These are phyloP conservation scores for Silene vulgaris DNA, from an alignment of 179 eudicot genomes.

Conservation along the genomic window DNA sequence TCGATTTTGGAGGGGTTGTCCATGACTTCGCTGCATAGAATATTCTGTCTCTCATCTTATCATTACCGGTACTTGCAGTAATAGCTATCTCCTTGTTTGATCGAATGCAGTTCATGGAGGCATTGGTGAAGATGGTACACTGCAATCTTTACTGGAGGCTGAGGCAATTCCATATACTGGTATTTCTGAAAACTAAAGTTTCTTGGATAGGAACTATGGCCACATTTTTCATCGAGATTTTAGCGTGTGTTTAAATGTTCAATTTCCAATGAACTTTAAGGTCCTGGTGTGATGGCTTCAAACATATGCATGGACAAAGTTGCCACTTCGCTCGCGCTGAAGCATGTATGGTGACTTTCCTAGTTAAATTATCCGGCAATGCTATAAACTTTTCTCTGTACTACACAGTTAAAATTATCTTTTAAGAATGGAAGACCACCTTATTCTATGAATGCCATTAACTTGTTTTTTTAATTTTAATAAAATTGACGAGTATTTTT, in stretches of 20 bases:
- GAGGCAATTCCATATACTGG: conserved; percentile 77
- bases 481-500: neutral
- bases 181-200: conserved; percentile 18
- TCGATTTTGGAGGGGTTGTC: neutral
- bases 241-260: neutral
- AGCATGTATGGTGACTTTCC: conserved; percentile 47
- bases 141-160: conserved; percentile 68
- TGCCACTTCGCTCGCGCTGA: conserved; percentile 66
- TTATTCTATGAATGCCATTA: neutral
- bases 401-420: neutral
- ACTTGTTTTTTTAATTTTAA: neutral
- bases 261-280: conserved; percentile 32
- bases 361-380: conserved; percentile 7
- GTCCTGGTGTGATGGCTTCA: conserved; percentile 71
- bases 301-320: conserved; percentile 87
- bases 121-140: conserved; percentile 91
- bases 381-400: neutral
- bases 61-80: neutral
- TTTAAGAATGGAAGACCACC: conserved; percentile 8
- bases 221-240: neutral
- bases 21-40: neutral
- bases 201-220: neutral
- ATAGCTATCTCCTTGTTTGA: conserved; percentile 1
- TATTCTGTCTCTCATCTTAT: neutral
- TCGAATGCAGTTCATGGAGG: conserved; percentile 67